phyloP scores from a whole-genome alignment of 208 protist genomes.

The Acanthamoeba lenticulata region DNA sequence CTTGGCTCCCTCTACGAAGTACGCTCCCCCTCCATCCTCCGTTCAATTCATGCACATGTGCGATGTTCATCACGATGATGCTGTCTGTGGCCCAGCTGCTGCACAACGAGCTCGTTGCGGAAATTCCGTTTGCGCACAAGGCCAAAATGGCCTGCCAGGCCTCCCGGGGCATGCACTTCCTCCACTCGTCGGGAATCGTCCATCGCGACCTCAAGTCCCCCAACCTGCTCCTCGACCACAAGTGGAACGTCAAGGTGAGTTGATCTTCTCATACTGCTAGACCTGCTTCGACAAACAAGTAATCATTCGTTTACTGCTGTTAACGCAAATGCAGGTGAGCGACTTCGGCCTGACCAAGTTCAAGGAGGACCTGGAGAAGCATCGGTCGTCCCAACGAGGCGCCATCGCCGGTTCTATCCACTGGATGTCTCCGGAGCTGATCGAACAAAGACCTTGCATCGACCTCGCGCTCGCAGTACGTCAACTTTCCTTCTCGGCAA shows the following conservation, averaged over 20 bases:
- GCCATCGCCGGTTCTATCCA: neutral
- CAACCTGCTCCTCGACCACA: neutral
- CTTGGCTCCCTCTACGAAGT: neutral
- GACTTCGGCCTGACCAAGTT: constrained; percentile 46
- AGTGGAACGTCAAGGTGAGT: constrained; percentile 47
- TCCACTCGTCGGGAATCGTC: constrained; percentile 24
- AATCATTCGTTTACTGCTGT: too few relatives aligned
- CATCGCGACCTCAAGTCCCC: constrained; percentile 30
- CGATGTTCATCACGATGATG: neutral
- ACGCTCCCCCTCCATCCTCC: neutral
- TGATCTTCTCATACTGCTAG: too few relatives aligned
- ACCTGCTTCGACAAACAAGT: too few relatives aligned
- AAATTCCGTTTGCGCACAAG: neutral
- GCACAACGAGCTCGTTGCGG: neutral
- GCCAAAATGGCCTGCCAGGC: constrained; percentile 38
- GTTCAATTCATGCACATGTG: neutral
- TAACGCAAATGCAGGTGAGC: too few relatives aligned
- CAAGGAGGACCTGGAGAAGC: constrained; percentile 24
- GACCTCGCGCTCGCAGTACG: neutral
- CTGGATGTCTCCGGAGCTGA: constrained; percentile 2
- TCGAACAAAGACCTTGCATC: neutral
- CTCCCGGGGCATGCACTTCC: constrained; percentile 25
- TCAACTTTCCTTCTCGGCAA: too few relatives aligned
- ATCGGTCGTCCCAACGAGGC: neutral
- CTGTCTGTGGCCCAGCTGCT: neutral